These are phyloP conservation scores for Camelina neglecta DNA, from an alignment of 345 rosid species.

Conservation along the genomic window DNA sequence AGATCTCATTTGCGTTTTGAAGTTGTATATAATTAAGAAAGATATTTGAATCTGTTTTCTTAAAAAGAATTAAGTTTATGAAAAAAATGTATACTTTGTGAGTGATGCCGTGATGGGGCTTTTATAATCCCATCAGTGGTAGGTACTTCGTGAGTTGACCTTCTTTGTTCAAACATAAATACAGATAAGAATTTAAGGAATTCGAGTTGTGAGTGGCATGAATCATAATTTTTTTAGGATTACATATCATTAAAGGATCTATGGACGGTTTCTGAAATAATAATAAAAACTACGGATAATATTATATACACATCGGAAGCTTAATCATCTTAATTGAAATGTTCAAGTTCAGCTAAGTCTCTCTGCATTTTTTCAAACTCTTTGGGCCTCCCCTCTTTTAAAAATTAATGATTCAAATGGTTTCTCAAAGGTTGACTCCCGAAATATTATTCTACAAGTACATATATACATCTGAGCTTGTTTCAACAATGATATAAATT, in stretches of 20 bases:
- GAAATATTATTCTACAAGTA: background rate
- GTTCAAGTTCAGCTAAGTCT: background rate
- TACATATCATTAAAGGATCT: background rate
- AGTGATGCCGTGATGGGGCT: background rate
- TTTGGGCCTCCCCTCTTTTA: background rate
- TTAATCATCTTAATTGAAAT: background rate
- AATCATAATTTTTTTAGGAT: background rate
- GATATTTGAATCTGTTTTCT: background rate
- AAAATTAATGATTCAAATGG: background rate
- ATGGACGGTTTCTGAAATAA: too few relatives aligned
- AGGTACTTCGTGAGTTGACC: constrained; percentile 8
- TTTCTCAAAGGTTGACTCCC: constrained; percentile 10
- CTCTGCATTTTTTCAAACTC: background rate
- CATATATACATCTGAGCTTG: background rate
- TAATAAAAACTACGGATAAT: too few relatives aligned
- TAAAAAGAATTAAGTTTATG: background rate
- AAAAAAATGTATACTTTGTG: background rate
- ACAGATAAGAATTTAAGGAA: background rate
- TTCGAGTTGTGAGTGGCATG: constrained; percentile 30
- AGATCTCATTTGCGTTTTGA: constrained; percentile 22
- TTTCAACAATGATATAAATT: background rate
- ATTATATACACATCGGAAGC: too few relatives aligned
- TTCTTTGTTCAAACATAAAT: background rate
- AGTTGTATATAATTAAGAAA: background rate
- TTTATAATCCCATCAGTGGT: constrained; percentile 10